Base-by-base conservation (phyloP, 805 yeast genomes). In the Candida boleticola region DNA sequence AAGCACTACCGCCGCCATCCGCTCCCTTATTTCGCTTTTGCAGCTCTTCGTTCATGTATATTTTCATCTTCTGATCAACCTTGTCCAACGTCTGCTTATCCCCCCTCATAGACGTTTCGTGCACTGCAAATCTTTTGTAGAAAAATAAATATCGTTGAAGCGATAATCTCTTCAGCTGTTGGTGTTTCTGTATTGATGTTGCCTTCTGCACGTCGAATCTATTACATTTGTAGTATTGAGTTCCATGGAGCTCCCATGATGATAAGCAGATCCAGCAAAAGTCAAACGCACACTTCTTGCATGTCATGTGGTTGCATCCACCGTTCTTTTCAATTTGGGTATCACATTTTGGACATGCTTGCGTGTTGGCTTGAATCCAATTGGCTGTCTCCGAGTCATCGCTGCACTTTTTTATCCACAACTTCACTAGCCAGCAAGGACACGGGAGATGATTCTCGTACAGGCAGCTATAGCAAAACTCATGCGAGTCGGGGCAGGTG, bases 221-320 rank as follows among this genome's bases (percentile, higher is more conserved):
- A 46, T 77, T 79, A 57, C 98, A 92, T 44, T 79, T 77, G 61
- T 80, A 89, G 63, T 71, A 80, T 33, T 70, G 66, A 22, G 73
- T 68, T 3, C 80, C 80, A 64, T 92, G 98, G 13, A 63, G 64
- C 0, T 58, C 54, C 99, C 99, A 92, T 26, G 70, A 76, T 3
- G 82, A 82, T 47, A 79, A 59, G 62, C 99, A 93, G 30, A 90
- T 80, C 99, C 99, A 93, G 62, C 99, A 93, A 57, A 89, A 93
- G 58, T 90, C 87, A 58, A 78, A 64, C 10, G 60, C 57, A 61
- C 99, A 93, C 44, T 80, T 82, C 3, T 77, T 70, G 61, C 99
- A 93, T 1, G 81, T 76, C 96, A 93, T 92, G 64, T 93, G 99
- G 63, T 92, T 92, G 65, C 99, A 93, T 0, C 99, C 99, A 18